Base-by-base conservation (phyloP, 225 moss, liverwort and hornwort genomes). In the Sphagnum tenellum region DNA sequence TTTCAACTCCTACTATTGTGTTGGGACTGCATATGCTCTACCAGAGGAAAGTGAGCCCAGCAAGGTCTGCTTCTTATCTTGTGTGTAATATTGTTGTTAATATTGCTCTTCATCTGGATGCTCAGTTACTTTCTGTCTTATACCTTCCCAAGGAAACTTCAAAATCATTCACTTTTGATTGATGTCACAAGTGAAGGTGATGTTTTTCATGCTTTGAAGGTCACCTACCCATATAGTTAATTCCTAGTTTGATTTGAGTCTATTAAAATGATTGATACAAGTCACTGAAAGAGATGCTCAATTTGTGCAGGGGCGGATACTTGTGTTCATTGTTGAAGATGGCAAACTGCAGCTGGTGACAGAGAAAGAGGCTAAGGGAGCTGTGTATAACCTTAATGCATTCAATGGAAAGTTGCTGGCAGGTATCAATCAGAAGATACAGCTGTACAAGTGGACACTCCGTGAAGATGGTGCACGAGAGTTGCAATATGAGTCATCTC, bases 31-130 rank as follows among this genome's bases (percentile, higher is more conserved):
- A 5, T 96, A 96, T 76, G 92, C 88, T 51, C 79, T 92, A 56
- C 89, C 92, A 2, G 95, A 96, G 71, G 95, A 96, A 81, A 92
- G 88, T 66, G 95, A 96, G 75, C 89, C 95, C 4, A 92, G 81
- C 79, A 96, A 96, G 92, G 92, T 92, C 60, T 46, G 68, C 69
- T 48, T 56, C 50, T 68, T 58, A 29, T 29, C 29, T 1, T 29
- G 29, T 29, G 44, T 44, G 8, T 12, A 8, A 11, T 57, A 3
- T 53, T 14, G 13, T 56, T 66, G 9, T 45, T 45, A 5, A 7
- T 8, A 10, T 56, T 9, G 3, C 10, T n/a, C 9, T 50, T 4
- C 50, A 46, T 54, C 71, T 75, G 46, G 51, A 44, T 63, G 63
- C 4, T 48, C 11, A 44, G 47, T 49, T 45, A 8, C 62, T 63